A percentile compares a stretch with the other conserved stretches of the same genome.
These are phyloP conservation scores for Aspergillus quadricinctus DNA, from an alignment of 2,329 filamentous ascomycete species.

Conservation along the genomic window DNA sequence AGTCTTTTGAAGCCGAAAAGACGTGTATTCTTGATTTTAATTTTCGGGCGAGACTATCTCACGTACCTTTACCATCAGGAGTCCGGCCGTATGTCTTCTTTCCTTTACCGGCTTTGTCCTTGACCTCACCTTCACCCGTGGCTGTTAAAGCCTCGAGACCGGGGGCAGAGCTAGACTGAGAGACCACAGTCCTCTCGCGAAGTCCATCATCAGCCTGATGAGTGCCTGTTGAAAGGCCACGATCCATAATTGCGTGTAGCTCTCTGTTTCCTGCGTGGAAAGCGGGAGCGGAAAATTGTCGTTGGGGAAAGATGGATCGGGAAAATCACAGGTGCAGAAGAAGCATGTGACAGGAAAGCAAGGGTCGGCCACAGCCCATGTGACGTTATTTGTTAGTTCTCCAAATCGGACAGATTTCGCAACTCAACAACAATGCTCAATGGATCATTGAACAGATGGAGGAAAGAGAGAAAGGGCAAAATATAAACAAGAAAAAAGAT, in stretches of 20 bases:
- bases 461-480: neutral
- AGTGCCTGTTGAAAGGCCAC: slow-evolving; percentile 35
- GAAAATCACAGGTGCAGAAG: slow-evolving; percentile 1
- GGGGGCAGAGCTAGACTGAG: slow-evolving; percentile 40
- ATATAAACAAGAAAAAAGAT: neutral
- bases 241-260: slow-evolving; percentile 29
- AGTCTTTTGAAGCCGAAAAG: neutral
- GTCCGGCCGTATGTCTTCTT: slow-evolving; percentile 88
- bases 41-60: neutral
- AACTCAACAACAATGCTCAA: neutral
- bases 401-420: neutral
- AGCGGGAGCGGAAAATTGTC: slow-evolving; percentile 19
- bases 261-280: neutral
- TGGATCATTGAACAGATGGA: neutral
- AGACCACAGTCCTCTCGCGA: slow-evolving; percentile 44
- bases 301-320: slow-evolving; percentile 11
- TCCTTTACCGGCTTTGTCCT: slow-evolving; percentile 48
- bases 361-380: slow-evolving; percentile 8
- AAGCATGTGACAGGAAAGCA: slow-evolving; percentile 17
- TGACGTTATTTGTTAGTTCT: neutral
- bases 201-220: slow-evolving; percentile 39
- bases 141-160: slow-evolving; percentile 42
- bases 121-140: slow-evolving; percentile 37
- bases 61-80: slow-evolving; percentile 81
- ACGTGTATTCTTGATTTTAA: neutral